These are phyloP conservation scores for Tetragonia tetragonoides DNA, from an alignment of 148 eudicot genomes.

Conservation along the genomic window DNA sequence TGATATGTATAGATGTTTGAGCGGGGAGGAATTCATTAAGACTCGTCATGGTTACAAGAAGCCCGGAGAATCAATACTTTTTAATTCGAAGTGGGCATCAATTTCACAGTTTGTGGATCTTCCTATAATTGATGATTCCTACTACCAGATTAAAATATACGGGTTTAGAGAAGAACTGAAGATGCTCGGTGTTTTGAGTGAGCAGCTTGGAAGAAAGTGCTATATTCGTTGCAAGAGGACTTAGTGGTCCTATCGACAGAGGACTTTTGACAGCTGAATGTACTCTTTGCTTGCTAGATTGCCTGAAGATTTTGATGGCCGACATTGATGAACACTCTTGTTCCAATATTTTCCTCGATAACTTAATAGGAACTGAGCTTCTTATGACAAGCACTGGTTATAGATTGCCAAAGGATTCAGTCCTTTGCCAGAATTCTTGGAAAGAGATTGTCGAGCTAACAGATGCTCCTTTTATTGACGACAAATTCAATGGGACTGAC, in stretches of 20 bases:
- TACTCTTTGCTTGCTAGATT: slow-evolving; percentile 23
- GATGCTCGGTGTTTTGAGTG: slow-evolving; percentile 28
- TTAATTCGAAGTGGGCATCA: slow-evolving; percentile 32
- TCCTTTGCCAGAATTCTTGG: slow-evolving; percentile 22
- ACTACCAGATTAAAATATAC: slow-evolving; percentile 33
- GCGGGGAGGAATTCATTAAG: slow-evolving; percentile 18
- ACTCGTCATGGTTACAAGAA: slow-evolving; percentile 28
- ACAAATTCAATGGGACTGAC: slow-evolving; percentile 22
- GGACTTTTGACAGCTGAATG: slow-evolving; percentile 31
- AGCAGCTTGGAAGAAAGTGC: slow-evolving; percentile 29
- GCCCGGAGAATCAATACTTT: slow-evolving; percentile 22
- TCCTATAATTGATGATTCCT: slow-evolving; percentile 34
- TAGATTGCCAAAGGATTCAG: slow-evolving; percentile 19
- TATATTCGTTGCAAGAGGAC: slow-evolving; percentile 19
- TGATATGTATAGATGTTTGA: slow-evolving; percentile 9
- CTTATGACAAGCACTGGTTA: slow-evolving; percentile 26
- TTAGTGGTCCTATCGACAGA: slow-evolving; percentile 20
- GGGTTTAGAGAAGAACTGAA: slow-evolving; percentile 26
- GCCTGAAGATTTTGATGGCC: slow-evolving; percentile 21
- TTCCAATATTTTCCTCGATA: slow-evolving; percentile 18
- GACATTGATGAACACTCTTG: not conserved
- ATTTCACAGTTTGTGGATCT: slow-evolving; percentile 35
- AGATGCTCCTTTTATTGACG: slow-evolving; percentile 31
- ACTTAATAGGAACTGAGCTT: slow-evolving; percentile 16
- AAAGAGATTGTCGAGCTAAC: slow-evolving; percentile 16